Conservation (phyloP, 164 flowering plant species). For the Aristolochia californica region DNA sequence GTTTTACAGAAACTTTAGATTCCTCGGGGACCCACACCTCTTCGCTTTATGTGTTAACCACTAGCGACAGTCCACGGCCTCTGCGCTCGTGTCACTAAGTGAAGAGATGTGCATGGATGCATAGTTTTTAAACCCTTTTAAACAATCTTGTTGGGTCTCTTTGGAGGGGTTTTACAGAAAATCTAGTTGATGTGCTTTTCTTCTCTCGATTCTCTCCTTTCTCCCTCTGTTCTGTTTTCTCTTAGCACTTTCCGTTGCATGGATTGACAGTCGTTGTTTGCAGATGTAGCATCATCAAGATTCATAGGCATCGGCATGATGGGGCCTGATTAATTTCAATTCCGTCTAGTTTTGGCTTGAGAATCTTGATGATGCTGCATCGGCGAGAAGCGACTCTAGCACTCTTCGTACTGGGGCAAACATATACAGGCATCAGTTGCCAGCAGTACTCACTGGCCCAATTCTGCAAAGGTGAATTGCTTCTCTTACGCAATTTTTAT, state of each 20-base stretch:
- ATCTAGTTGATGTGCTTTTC: neutral
- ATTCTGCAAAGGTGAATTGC: no score
- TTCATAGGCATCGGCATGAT: slow-evolving; percentile 28
- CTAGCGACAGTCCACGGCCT: neutral
- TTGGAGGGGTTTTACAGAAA: no score
- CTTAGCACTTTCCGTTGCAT: neutral
- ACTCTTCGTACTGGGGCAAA: no score
- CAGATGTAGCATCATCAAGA: slow-evolving; percentile 23
- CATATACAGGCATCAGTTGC: no score
- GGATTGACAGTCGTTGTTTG: slow-evolving; percentile 4
- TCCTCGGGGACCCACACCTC: neutral
- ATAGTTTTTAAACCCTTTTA: neutral
- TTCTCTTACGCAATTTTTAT: no score
- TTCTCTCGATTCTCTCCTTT: neutral
- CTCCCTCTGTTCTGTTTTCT: neutral
- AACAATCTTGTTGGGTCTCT: neutral
- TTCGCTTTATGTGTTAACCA: neutral
- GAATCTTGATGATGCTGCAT: slow-evolving; percentile 72
- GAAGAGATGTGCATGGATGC: slow-evolving; percentile 1
- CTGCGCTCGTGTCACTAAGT: neutral
- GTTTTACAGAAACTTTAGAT: neutral
- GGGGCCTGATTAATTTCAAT: neutral
- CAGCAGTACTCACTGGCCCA: no score
- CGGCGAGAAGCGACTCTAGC: neutral
- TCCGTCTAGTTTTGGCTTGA: slow-evolving; percentile 14